Evolutionary conservation across 2,329 filamentous ascomycete genomes (phyloP), one percentile per base, ranked within the genome.

Genomic region (Penicillium sp.): DNA sequence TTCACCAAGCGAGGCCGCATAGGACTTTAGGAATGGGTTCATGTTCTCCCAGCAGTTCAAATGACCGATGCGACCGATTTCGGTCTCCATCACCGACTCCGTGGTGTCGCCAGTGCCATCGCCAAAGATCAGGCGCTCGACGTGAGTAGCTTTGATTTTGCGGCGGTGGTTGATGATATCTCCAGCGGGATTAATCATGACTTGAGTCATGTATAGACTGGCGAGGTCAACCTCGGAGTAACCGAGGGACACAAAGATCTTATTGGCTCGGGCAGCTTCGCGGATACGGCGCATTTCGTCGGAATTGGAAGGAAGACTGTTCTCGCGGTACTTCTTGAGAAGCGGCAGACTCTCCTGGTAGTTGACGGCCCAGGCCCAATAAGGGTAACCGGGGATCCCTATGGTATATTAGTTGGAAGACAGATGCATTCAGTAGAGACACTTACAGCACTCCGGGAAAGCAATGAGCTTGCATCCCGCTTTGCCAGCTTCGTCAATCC

Each of bases 351-450:
- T 22, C 8, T 15, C 54, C n/a, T 44, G 14, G 46, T 40, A 48
- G 49, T 58, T n/a, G 31, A 53, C 67, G 56, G 45, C 73, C 73
- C 72, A 77, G 18, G 77, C 74, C 72, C 73, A 80, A 47, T 68
- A 73, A n/a, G 81, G 81, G 62, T 83, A 84, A 0, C 82, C 81
- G 1, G 81, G 80, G 31, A 83, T 79, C 76, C 79, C n/a, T n/a
- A n/a, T n/a, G n/a, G n/a, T n/a, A n/a, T n/a, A n/a, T n/a, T n/a
- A n/a, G n/a, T n/a, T n/a, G n/a, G n/a, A n/a, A n/a, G n/a, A n/a
- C n/a, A n/a, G n/a, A n/a, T n/a, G n/a, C n/a, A n/a, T n/a, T n/a
- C n/a, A n/a, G n/a, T n/a, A n/a, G n/a, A n/a, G n/a, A n/a, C n/a
- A n/a, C n/a, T n/a, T n/a, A n/a, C n/a, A 84, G 31, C 77, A 76